phyloP scores from a whole-genome alignment of 225 moss, liverwort and hornwort genomes.

The Anthoceros angustus region DNA sequence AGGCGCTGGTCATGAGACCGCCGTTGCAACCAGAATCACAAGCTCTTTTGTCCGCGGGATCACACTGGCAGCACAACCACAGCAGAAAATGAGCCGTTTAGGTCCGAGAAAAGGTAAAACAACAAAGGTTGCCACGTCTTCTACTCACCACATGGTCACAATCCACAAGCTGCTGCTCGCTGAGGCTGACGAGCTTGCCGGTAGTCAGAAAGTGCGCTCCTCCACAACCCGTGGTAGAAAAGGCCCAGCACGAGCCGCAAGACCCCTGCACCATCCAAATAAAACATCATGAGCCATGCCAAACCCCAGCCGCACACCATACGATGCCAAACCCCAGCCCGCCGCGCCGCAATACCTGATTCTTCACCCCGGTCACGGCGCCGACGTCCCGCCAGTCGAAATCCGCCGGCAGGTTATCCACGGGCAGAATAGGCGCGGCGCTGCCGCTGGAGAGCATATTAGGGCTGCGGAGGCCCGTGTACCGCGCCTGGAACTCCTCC shows the following conservation, averaged over 20 bases:
- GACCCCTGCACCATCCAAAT: constrained; percentile 29
- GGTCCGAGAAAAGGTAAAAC: background rate
- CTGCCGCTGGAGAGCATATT: constrained; percentile 6
- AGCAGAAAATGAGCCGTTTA: background rate
- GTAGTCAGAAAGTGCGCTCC: constrained; percentile 62
- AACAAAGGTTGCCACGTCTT: background rate
- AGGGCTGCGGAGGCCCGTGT: constrained; percentile 44
- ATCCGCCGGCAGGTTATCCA: constrained; percentile 48
- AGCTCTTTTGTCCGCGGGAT: constrained; percentile 28
- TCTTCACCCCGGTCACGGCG: constrained; percentile 62
- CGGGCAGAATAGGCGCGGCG: constrained; percentile 45
- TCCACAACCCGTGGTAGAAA: constrained; percentile 88
- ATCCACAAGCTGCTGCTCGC: constrained; percentile 92
- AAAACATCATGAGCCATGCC: background rate
- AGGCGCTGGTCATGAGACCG: constrained; percentile 70
- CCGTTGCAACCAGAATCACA: constrained; percentile 63
- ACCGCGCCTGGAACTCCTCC: constrained; percentile 59
- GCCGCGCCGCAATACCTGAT: constrained; percentile 34
- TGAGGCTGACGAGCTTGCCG: constrained; percentile 77
- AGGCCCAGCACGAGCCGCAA: constrained; percentile 98
- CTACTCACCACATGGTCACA: constrained; percentile 73
- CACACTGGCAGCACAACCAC: constrained; percentile 31
- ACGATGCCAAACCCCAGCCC: background rate
- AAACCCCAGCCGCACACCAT: too few relatives aligned
- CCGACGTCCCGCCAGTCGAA: constrained; percentile 91